Percentiles rank a stretch among this genome's conserved stretches.
Conservation (phyloP, 108 stramenopile species). For the Hondaea fermentalgiana region DNA sequence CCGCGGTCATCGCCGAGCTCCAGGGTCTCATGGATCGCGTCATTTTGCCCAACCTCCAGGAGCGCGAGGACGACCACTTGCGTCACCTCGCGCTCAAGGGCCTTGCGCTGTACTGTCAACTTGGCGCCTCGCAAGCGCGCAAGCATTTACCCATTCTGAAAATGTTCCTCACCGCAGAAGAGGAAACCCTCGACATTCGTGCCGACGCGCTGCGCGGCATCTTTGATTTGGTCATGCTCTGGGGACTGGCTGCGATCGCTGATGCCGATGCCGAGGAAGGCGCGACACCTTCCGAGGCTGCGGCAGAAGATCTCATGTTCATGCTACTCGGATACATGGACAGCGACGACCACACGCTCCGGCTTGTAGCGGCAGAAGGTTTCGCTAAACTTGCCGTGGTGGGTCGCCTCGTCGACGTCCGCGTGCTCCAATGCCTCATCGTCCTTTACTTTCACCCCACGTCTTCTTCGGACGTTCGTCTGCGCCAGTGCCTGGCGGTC, state of each 20-base stretch:
- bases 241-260: neutral
- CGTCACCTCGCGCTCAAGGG: neutral
- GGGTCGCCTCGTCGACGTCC: slow-evolving; percentile 1
- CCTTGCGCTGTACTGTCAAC: neutral
- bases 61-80: neutral
- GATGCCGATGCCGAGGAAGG: neutral
- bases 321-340: neutral
- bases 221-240: neutral
- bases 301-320: neutral
- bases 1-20: neutral
- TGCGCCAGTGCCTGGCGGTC: neutral
- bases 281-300: neutral
- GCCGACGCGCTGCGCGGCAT: neutral
- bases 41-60: neutral
- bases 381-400: neutral
- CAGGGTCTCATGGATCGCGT: neutral
- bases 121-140: neutral
- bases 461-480: neutral
- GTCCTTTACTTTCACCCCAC: neutral
- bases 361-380: slow-evolving; percentile 6
- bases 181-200: neutral
- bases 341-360: neutral
- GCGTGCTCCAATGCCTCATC: neutral
- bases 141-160: neutral
- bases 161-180: neutral